phyloP scores from a whole-genome alignment of 2,329 filamentous ascomycete species.

The Clarireedia homoeocarpa region DNA sequence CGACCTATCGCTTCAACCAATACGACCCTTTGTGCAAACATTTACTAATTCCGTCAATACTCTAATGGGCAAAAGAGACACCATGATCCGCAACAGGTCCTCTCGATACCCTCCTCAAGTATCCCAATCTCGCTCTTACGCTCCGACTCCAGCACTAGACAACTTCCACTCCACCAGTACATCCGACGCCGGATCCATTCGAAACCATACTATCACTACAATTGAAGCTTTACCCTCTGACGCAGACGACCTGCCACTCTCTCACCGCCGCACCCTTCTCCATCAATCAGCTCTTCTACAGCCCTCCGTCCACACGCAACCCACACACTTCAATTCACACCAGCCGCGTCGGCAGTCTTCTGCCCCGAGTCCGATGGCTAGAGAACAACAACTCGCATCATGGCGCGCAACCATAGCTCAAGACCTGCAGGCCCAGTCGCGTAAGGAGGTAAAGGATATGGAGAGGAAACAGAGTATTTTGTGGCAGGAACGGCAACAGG shows the following conservation, averaged over 20 bases:
- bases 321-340: slow-evolving; percentile 41
- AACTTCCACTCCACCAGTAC: slow-evolving; percentile 23
- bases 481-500: slow-evolving; percentile 46
- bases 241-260: slow-evolving; percentile 63
- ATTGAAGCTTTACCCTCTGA: slow-evolving; percentile 34
- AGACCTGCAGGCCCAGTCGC: slow-evolving; percentile 42
- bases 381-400: slow-evolving; percentile 53
- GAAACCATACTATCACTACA: slow-evolving; percentile 14
- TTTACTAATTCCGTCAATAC: slow-evolving; percentile 31
- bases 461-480: slow-evolving; percentile 48
- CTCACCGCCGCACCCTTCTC: slow-evolving; percentile 56
- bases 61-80: slow-evolving; percentile 47
- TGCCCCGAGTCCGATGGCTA: slow-evolving; percentile 35
- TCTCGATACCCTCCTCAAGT: slow-evolving; percentile 12
- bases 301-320: background rate
- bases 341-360: slow-evolving; percentile 43
- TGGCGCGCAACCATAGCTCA: slow-evolving; percentile 60
- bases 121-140: background rate
- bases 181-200: slow-evolving; percentile 35
- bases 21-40: slow-evolving; percentile 4
- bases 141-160: slow-evolving; percentile 17
- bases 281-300: slow-evolving; percentile 29
- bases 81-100: slow-evolving; percentile 34
- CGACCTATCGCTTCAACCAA: too few species aligned
- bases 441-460: slow-evolving; percentile 31